These are phyloP conservation scores for Sequoia sempervirens DNA, from an alignment of 75 land plant genomes.

Conservation along the genomic window DNA sequence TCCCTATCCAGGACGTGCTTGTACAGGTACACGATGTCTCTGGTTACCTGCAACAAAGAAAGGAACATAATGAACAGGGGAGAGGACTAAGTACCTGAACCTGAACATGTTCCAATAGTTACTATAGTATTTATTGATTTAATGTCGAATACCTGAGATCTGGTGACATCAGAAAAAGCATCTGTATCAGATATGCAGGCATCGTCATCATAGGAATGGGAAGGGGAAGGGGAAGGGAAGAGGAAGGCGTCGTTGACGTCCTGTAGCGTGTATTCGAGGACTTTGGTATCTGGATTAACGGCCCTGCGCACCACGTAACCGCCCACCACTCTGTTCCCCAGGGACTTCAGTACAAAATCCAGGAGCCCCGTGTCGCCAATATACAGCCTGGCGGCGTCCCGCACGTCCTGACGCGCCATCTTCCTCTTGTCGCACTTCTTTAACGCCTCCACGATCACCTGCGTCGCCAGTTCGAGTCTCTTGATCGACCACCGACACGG, in stretches of 20 bases:
- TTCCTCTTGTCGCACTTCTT: slow-evolving; percentile 33
- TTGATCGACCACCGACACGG: slow-evolving; percentile 74
- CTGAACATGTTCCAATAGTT: too few species aligned
- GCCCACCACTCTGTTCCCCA: slow-evolving; percentile 64
- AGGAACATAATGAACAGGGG: not conserved
- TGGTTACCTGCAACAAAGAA: slow-evolving; percentile 23
- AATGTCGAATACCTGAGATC: not conserved
- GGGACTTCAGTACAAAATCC: slow-evolving; percentile 78
- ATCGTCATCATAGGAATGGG: not conserved
- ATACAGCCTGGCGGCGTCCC: slow-evolving; percentile 69
- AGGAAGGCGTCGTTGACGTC: slow-evolving; percentile 14
- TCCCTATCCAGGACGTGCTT: slow-evolving; percentile 36
- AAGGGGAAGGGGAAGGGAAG: not conserved
- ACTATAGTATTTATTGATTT: too few species aligned
- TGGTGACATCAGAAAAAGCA: slow-evolving; percentile 6
- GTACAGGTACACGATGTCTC: slow-evolving; percentile 49
- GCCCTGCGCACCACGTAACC: slow-evolving; percentile 46
- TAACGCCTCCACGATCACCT: slow-evolving; percentile 76
- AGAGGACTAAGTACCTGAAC: too few species aligned
- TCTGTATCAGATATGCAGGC: slow-evolving; percentile 2
- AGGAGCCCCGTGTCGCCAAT: slow-evolving; percentile 91
- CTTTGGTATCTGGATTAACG: slow-evolving; percentile 49
- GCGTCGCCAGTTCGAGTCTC: slow-evolving; percentile 59
- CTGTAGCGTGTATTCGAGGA: slow-evolving; percentile 60
- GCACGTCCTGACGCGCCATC: slow-evolving; percentile 73